Evolutionary conservation across 495 filamentous ascomycete species (phyloP).

Genomic region (Aspergillus wentii): DNA sequence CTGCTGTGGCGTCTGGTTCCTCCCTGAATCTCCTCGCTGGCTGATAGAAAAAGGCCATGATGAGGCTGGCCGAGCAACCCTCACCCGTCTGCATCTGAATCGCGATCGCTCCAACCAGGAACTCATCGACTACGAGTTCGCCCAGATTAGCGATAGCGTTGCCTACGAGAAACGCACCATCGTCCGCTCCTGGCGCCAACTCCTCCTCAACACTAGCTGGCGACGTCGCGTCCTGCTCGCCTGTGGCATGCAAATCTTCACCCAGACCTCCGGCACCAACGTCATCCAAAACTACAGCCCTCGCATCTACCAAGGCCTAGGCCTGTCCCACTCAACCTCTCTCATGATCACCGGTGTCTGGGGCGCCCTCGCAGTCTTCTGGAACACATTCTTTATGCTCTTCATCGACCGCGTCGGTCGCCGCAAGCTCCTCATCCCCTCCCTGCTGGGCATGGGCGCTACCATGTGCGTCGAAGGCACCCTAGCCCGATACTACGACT

Average conservation of each 20-base stretch:
- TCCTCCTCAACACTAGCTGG: constrained; percentile 38
- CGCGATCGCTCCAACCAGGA: constrained; percentile 38
- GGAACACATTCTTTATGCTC: constrained; percentile 45
- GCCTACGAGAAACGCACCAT: constrained; percentile 28
- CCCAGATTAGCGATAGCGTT: constrained; percentile 40
- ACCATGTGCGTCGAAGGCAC: constrained; percentile 46
- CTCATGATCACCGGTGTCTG: constrained; percentile 50
- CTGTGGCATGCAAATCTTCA: constrained; percentile 49
- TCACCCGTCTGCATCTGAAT: constrained; percentile 37
- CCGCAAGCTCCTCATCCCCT: constrained; percentile 47
- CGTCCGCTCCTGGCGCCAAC: constrained; percentile 36
- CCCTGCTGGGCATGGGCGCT: constrained; percentile 47
- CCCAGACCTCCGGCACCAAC: constrained; percentile 47
- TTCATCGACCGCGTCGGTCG: constrained; percentile 50
- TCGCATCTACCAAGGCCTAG: constrained; percentile 43
- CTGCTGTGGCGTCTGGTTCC: constrained; percentile 42
- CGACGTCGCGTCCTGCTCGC: constrained; percentile 46
- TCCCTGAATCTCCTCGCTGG: constrained; percentile 55
- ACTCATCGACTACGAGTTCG: constrained; percentile 42
- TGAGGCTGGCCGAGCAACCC: constrained; percentile 35
- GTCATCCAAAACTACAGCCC: constrained; percentile 51
- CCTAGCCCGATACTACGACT: constrained; percentile 29
- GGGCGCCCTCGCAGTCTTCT: constrained; percentile 45
- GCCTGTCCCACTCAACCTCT: constrained; percentile 37
- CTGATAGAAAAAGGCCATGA: constrained; percentile 46